phyloP scores from a whole-genome alignment of 352 stramenopile species.

The Detonula confervacea region DNA sequence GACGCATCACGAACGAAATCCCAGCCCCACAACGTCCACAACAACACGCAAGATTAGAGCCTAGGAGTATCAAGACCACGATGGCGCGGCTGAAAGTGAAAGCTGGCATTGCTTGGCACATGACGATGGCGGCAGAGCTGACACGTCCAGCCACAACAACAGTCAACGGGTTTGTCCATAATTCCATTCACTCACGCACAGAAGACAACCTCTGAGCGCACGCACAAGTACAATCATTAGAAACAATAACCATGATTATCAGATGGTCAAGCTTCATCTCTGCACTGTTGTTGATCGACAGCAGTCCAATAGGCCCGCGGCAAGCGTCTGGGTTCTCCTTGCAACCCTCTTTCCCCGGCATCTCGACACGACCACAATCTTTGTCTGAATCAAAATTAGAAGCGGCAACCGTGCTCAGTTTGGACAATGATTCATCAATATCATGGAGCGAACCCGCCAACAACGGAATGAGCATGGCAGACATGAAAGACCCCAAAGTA shows the following conservation, averaged over 20 bases:
- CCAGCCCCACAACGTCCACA: too few relatives aligned
- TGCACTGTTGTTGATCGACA: slow-evolving; percentile 16
- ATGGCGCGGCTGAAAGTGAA: too few relatives aligned
- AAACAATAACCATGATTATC: slow-evolving; percentile 26
- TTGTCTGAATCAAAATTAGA: slow-evolving; percentile 37
- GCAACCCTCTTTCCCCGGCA: background rate
- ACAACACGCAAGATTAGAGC: too few relatives aligned
- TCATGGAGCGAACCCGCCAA: background rate
- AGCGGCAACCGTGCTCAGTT: slow-evolving; percentile 31
- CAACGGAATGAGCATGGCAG: background rate
- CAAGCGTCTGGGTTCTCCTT: slow-evolving; percentile 9
- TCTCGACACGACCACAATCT: background rate
- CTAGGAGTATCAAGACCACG: too few relatives aligned
- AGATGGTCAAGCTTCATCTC: slow-evolving; percentile 17
- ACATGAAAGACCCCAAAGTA: slow-evolving; percentile 70
- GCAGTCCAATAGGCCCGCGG: background rate
- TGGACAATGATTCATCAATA: slow-evolving; percentile 23
- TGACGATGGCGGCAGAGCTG: too few relatives aligned
- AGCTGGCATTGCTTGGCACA: too few relatives aligned
- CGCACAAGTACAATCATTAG: too few relatives aligned
- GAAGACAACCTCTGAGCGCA: too few relatives aligned
- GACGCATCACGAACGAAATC: background rate
- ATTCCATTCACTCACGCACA: too few relatives aligned
- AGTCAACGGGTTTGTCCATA: too few relatives aligned
- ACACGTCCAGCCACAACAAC: too few relatives aligned